phyloP scores from a whole-genome alignment of 2,329 filamentous ascomycete species.

The Endothia cerciana region DNA sequence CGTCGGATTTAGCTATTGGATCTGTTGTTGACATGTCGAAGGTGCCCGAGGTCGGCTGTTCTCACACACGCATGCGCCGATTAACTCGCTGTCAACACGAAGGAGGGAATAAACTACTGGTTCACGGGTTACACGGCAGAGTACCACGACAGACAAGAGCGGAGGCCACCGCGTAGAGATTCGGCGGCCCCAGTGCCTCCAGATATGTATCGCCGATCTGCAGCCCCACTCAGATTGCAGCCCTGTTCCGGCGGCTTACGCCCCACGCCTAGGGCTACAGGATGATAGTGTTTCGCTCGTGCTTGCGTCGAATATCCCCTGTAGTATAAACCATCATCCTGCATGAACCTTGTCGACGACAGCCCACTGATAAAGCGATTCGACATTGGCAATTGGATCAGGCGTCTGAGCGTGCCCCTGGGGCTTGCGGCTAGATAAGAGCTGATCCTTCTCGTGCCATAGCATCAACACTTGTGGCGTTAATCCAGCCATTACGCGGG shows the following conservation, averaged over 20 bases:
- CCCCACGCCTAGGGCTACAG: background rate
- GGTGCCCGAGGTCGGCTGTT: background rate
- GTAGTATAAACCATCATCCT: background rate
- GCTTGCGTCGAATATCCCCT: background rate
- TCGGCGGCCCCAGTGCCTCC: background rate
- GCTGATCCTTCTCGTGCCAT: background rate
- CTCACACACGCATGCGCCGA: background rate
- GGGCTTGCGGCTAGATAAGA: constrained; percentile 1
- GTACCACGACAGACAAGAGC: background rate
- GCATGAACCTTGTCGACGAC: background rate
- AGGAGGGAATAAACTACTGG: background rate
- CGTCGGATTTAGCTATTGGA: constrained; percentile 18
- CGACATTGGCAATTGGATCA: background rate
- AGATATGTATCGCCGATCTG: constrained; percentile 1
- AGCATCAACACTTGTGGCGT: background rate
- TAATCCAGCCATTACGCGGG: background rate
- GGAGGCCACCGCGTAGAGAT: background rate
- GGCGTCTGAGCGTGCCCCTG: background rate
- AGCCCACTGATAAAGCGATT: background rate
- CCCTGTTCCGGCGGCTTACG: constrained; percentile 7
- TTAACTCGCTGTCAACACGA: background rate
- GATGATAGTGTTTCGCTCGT: background rate
- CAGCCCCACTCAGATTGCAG: constrained; percentile 7
- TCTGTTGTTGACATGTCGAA: constrained; percentile 21
- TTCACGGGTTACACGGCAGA: background rate